Evolutionary conservation across 495 filamentous ascomycete genomes (phyloP), one percentile per base, ranked within the genome.

Genomic region (Tetracladium marchalianum): DNA sequence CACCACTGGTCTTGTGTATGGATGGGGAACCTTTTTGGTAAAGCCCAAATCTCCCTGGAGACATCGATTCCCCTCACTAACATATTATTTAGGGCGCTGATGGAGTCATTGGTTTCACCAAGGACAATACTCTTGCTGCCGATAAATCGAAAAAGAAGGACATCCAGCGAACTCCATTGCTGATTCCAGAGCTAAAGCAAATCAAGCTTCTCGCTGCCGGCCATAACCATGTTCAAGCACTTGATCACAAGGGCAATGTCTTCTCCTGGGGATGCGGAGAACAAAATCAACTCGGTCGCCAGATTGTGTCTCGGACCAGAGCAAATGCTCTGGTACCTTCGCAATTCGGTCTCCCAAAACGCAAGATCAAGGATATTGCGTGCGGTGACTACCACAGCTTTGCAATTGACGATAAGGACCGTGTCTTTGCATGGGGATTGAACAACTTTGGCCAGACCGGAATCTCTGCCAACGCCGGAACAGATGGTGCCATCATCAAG

Each of bases 381-480:
- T 71, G 72, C 46, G 84, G 84, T 33, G 65, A 72, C 8, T 81
- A 82, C 62, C 83, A 87, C 63, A 76, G 68, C 51, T 85, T 95
- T 52, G 85, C 87, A 35, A 73, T 95, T 49, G 79, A 84, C 64
- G 68, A 73, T n/a, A 73, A 78, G 27, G 80, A 75, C 34, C 72
- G 77, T 18, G 81, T 92, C 46, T 92, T 75, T 63, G 72, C 79
- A 13, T 96, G 89, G 87, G 90, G 90, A 5, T 63, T 87, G 35
- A 95, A 95, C 65, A 88, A 82, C 63, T 94, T 81, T 56, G 85
- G 82, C 37, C 81, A 90, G 63, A 85, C 82, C 5, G 90, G 85
- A 34, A 40, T 52, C 12, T 4, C 34, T 7, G 31, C 19, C 5
- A 33, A 33, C 3, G 48, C 41, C 17, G 89, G 88, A 46, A 73